Percentiles rank a stretch among this genome's conserved stretches.
Evolutionary conservation across 495 filamentous ascomycete species (phyloP).

Genomic region (Cladorrhinum samala): DNA sequence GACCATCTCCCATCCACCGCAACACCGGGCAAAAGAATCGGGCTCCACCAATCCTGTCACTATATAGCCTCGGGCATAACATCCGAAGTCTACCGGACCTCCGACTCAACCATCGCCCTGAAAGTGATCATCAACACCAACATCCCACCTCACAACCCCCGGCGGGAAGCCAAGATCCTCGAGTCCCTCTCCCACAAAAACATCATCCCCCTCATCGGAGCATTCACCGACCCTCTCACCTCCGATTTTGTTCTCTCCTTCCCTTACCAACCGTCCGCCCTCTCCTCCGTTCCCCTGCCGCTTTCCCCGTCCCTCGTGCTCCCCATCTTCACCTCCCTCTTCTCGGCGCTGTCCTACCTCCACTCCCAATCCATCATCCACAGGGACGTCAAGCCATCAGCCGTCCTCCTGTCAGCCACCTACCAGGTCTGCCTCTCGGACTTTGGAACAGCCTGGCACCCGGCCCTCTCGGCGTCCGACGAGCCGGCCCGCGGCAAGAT

Average conservation of each 20-base stretch:
- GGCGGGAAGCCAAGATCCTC: conserved; percentile 71
- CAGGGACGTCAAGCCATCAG: conserved; percentile 89
- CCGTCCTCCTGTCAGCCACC: conserved; percentile 65
- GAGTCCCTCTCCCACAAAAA: conserved; percentile 37
- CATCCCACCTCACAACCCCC: conserved; percentile 72
- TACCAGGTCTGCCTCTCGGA: conserved; percentile 71
- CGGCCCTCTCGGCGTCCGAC: conserved; percentile 45
- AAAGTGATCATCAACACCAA: conserved; percentile 80
- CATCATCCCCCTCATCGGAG: conserved; percentile 59
- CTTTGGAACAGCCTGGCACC: conserved; percentile 87
- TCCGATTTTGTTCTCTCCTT: conserved; percentile 40
- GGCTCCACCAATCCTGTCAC: conserved; percentile 61
- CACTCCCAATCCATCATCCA: conserved; percentile 77
- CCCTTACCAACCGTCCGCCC: not conserved
- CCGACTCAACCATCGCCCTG: conserved; percentile 51
- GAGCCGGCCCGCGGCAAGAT: conserved; percentile 69
- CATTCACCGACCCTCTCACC: conserved; percentile 64
- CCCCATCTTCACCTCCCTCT: conserved; percentile 56
- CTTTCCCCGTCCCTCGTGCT: conserved; percentile 27
- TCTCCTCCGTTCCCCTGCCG: not conserved
- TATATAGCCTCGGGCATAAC: conserved; percentile 71
- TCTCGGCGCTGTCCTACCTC: conserved; percentile 63
- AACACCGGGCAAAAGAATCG: conserved; percentile 53
- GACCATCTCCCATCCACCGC: not conserved
- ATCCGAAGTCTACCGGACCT: conserved; percentile 67